A percentile compares a stretch with the other conserved stretches of the same genome.
These are phyloP conservation scores for Talaromyces verruculosus DNA, from an alignment of 2,329 filamentous ascomycete genomes.

Conservation along the genomic window DNA sequence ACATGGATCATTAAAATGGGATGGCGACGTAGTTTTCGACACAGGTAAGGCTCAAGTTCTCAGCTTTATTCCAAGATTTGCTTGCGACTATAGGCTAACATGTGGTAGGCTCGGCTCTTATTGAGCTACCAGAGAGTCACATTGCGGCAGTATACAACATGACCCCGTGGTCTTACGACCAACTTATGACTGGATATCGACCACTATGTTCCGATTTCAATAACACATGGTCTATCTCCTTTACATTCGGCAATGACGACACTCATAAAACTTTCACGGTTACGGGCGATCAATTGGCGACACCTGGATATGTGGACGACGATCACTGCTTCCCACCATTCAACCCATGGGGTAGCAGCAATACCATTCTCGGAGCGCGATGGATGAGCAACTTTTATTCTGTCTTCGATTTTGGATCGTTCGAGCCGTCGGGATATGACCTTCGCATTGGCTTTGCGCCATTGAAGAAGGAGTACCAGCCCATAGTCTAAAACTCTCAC, in stretches of 20 bases:
- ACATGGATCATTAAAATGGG: not conserved
- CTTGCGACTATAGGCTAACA: not conserved
- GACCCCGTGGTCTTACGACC: conserved; percentile 1
- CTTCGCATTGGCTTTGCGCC: conserved; percentile 1
- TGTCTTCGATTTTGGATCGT: conserved; percentile 1
- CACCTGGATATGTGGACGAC: not conserved
- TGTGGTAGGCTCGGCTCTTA: not conserved
- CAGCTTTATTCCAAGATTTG: not conserved
- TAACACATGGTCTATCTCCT: conserved; percentile 5
- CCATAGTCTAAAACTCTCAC: not conserved
- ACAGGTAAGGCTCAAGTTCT: not conserved
- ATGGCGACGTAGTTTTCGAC: not conserved
- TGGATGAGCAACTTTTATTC: conserved; percentile 11
- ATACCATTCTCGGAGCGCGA: conserved; percentile 2
- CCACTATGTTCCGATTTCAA: conserved; percentile 8
- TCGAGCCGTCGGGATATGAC: not conserved
- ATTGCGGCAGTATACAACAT: conserved; percentile 4
- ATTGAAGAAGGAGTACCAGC: not conserved
- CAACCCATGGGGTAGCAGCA: not conserved
- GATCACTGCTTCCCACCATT: conserved; percentile 9
- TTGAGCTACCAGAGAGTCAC: not conserved
- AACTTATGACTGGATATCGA: conserved; percentile 1
- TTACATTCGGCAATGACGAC: conserved; percentile 2
- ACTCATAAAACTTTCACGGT: not conserved
- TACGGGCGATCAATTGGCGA: not conserved